phyloP scores from a whole-genome alignment of 495 filamentous ascomycete species.

The Neurospora sp. region DNA sequence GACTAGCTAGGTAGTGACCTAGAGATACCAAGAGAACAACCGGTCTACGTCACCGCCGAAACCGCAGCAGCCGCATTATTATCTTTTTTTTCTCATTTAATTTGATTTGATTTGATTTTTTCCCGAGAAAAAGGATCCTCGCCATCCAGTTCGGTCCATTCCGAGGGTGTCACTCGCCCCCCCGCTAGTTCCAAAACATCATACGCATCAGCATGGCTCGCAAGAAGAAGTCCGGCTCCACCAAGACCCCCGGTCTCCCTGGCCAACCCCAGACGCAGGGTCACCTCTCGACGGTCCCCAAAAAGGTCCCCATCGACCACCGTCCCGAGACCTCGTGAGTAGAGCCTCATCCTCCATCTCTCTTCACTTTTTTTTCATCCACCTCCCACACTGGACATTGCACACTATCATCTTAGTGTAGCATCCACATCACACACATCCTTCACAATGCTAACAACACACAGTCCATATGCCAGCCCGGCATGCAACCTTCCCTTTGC shows the following conservation, averaged over 20 bases:
- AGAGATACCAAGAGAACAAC: not conserved
- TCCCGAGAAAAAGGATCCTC: not conserved
- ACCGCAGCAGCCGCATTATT: not conserved
- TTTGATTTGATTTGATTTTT: not conserved
- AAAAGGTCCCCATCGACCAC: conserved; percentile 7
- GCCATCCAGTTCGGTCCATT: not conserved
- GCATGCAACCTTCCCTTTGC: conserved; percentile 23
- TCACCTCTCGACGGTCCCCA: not conserved
- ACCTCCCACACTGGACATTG: not conserved
- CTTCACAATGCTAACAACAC: conserved; percentile 4
- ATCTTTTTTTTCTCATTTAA: not conserved
- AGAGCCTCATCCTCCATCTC: not conserved
- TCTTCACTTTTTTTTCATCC: not conserved
- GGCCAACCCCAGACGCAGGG: not conserved
- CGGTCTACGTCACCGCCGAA: not conserved
- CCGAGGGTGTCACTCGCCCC: not conserved
- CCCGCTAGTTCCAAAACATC: not conserved
- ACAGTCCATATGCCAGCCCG: conserved; percentile 23
- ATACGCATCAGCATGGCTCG: not conserved
- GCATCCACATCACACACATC: not conserved
- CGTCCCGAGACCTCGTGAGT: conserved; percentile 25
- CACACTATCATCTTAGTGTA: not conserved
- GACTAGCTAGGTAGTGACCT: not conserved
- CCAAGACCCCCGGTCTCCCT: not conserved
- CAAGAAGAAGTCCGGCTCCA: not conserved